Base-by-base conservation (phyloP, 2,329 filamentous ascomycete species). In the Teratosphaeria destructans region DNA sequence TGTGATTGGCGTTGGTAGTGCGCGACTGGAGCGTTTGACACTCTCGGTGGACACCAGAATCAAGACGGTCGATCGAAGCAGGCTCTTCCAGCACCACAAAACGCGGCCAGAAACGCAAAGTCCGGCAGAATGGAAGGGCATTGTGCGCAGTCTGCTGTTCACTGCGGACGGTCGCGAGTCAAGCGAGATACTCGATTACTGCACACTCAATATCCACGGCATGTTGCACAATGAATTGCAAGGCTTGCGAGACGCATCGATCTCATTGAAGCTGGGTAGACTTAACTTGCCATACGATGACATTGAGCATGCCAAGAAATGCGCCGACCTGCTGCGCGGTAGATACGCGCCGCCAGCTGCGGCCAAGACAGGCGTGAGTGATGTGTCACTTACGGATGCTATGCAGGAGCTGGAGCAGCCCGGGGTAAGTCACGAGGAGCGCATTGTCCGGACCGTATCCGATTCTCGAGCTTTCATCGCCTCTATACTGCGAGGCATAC, bases 101-200 rank as follows among this genome's bases (percentile, higher is more conserved):
- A 79, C 85, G 64, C 79, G 83, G 64, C 80, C 80, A 52, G 79
- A 81, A 32, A 78, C 84, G 56, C 85, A 88, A 66, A 81, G 83
- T 54, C 91, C 94, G 47, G 93, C 92, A 1, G 95, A 99, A 77
- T 99, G 95, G 93, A 93, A 95, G 64, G 82, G 95, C 67, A 88
- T 88, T 7, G 75, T 93, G 57, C 85, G 90, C 61, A 96, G 92
- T 73, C 82, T 97, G 54, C 79, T 97, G 6, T 95, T 99, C 68
- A 95, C 90, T 0, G 85, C 90, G 1, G 86, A 95, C 60, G 91
- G 90, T 37, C 82, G 82, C 58, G 91, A 97, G 60, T 87, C 91
- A 1, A 85, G 90, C 59, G 93, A 99, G 73, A 77, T 99, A 2
- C 77, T 99, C 65, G 95, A 99, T 72, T 88, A 91, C 69, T 85